Conservation (phyloP, 441 rosid species). For the Syzygium syzygioides region DNA sequence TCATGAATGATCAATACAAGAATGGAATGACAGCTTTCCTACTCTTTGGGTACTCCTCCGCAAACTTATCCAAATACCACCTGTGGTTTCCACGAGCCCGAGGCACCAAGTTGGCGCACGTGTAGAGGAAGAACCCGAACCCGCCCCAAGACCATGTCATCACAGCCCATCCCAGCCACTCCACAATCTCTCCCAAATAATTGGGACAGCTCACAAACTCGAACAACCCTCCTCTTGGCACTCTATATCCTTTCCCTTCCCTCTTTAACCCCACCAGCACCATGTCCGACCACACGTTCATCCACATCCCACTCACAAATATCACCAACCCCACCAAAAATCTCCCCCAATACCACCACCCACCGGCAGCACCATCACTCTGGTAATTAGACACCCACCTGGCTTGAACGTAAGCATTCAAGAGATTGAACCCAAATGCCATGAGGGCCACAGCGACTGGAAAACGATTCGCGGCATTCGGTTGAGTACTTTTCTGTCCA, state of each 20-base stretch:
- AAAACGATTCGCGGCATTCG: constrained; percentile 14
- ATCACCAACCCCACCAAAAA: constrained; percentile 40
- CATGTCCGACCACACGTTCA: constrained; percentile 52
- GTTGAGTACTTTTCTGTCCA: neutral
- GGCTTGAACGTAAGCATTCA: constrained; percentile 70
- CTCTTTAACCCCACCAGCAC: constrained; percentile 58
- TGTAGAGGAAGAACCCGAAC: constrained; percentile 57
- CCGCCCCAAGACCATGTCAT: constrained; percentile 91
- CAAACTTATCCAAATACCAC: constrained; percentile 74
- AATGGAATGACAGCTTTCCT: constrained; percentile 79
- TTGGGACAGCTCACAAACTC: constrained; percentile 78
- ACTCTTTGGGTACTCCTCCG: constrained; percentile 56
- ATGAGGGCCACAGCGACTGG: constrained; percentile 48
- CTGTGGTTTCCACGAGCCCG: constrained; percentile 57
- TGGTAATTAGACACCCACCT: constrained; percentile 76
- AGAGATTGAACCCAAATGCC: constrained; percentile 62
- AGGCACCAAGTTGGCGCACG: constrained; percentile 71
- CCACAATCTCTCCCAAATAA: constrained; percentile 75
- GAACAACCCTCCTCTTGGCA: constrained; percentile 58
- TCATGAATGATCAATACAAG: constrained; percentile 18
- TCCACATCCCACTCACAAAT: constrained; percentile 52
- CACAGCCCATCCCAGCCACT: constrained; percentile 84
- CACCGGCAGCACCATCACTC: constrained; percentile 30
- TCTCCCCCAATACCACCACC: constrained; percentile 45
- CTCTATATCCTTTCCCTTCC: constrained; percentile 53